phyloP scores from a whole-genome alignment of 129 eudicot genomes.

The Rutidosis leptorrhynchoides region DNA sequence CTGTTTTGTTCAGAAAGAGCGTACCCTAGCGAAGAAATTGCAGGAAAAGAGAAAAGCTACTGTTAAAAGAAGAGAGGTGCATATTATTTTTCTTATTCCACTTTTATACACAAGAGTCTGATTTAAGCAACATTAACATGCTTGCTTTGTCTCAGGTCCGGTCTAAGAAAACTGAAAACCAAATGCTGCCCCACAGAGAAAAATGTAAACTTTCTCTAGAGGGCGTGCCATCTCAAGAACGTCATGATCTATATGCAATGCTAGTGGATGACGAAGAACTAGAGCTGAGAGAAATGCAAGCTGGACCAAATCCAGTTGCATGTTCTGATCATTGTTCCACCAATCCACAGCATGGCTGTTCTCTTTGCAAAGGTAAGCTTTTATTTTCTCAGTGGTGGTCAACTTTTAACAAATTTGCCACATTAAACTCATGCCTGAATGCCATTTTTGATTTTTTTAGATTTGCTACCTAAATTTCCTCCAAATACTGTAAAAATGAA shows the following conservation, averaged over 20 bases:
- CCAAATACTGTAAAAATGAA: conserved; percentile 73
- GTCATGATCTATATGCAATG: conserved; percentile 34
- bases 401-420: background rate
- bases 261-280: conserved; percentile 87
- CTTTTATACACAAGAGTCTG: too few relatives aligned
- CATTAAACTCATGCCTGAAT: background rate
- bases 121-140: too few relatives aligned
- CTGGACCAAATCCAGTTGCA: too few relatives aligned
- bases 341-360: conserved; percentile 62
- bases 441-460: too few relatives aligned
- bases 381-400: conserved; percentile 9
- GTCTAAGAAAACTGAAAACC: too few relatives aligned
- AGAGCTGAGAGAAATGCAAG: conserved; percentile 74
- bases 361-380: conserved; percentile 83
- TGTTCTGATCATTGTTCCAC: conserved; percentile 64
- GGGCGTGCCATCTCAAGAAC: conserved; percentile 42
- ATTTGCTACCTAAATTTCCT: conserved; percentile 85
- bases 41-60: too few relatives aligned
- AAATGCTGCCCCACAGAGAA: too few relatives aligned
- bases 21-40: too few relatives aligned
- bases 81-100: too few relatives aligned
- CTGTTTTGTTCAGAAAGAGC: too few relatives aligned
- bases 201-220: conserved; percentile 67
- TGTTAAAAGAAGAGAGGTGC: too few relatives aligned
- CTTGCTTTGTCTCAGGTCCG: too few relatives aligned